phyloP scores from a whole-genome alignment of 2,329 filamentous ascomycete genomes.

The Venturia pyrina region DNA sequence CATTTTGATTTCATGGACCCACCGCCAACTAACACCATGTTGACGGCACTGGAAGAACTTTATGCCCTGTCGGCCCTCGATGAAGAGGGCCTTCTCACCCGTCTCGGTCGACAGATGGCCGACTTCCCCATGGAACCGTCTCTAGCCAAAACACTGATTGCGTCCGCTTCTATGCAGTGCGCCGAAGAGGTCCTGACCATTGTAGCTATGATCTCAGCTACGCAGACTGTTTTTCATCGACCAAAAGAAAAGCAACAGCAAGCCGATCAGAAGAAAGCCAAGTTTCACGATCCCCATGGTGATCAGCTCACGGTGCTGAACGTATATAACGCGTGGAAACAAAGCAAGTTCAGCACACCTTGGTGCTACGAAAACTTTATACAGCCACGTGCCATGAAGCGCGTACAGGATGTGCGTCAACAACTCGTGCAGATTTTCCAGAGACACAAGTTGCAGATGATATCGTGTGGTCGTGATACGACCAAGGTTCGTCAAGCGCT shows the following conservation, averaged over 20 bases:
- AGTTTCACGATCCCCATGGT: slow-evolving; percentile 90
- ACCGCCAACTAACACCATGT: slow-evolving; percentile 93
- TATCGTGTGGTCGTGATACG: slow-evolving; percentile 81
- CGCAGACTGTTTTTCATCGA: slow-evolving; percentile 77
- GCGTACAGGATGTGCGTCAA: slow-evolving; percentile 83
- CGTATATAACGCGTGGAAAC: slow-evolving; percentile 96
- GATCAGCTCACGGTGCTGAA: slow-evolving; percentile 94
- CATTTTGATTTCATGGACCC: slow-evolving; percentile 99
- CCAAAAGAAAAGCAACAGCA: slow-evolving; percentile 96
- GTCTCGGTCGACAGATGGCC: slow-evolving; percentile 91
- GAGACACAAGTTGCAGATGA: slow-evolving; percentile 71
- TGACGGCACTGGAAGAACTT: slow-evolving; percentile 88
- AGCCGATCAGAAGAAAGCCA: slow-evolving; percentile 94
- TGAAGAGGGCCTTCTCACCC: slow-evolving; percentile 87
- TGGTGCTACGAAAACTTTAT: slow-evolving; percentile 99
- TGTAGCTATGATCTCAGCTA: slow-evolving; percentile 78
- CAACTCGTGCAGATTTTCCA: slow-evolving; percentile 93
- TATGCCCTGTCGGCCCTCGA: slow-evolving; percentile 88
- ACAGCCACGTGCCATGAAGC: slow-evolving; percentile 77
- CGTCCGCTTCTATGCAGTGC: slow-evolving; percentile 76
- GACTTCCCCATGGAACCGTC: slow-evolving; percentile 97
- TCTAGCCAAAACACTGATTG: slow-evolving; percentile 82
- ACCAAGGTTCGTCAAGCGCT: slow-evolving; percentile 79
- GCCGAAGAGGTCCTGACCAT: slow-evolving; percentile 92
- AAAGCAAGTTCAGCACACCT: slow-evolving; percentile 66